A percentile compares a stretch with the other conserved stretches of the same genome.
Evolutionary conservation across 768 basidiomycete species (phyloP).

Genomic region (Lactifluus pinguis): DNA sequence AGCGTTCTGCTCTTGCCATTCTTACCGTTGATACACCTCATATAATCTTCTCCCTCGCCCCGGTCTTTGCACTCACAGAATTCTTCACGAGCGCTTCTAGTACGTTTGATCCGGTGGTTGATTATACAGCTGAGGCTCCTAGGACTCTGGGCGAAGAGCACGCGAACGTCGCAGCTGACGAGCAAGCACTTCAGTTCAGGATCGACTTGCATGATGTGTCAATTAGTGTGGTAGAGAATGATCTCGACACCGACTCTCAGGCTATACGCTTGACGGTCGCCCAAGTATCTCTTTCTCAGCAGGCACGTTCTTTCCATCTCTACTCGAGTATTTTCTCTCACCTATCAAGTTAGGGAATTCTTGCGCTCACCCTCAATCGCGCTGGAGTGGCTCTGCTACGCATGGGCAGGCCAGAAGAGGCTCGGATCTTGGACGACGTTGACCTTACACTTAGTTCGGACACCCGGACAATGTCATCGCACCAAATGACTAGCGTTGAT

Average conservation of each 20-base stretch:
- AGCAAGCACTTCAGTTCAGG: conserved; percentile 45
- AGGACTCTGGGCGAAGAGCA: conserved; percentile 12
- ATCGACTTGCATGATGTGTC: conserved; percentile 88
- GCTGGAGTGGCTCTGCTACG: conserved; percentile 90
- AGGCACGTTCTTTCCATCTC: conserved; percentile 40
- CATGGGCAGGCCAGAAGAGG: conserved; percentile 82
- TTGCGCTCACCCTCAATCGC: conserved; percentile 69
- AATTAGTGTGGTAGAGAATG: conserved; percentile 80
- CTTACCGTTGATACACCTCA: conserved; percentile 88
- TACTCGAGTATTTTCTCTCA: not conserved
- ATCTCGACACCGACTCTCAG: conserved; percentile 67
- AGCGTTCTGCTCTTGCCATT: conserved; percentile 58
- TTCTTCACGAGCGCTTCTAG: conserved; percentile 64
- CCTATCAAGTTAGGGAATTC: conserved; percentile 45
- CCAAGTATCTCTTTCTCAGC: conserved; percentile 82
- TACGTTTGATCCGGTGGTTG: conserved; percentile 17
- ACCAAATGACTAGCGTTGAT: conserved; percentile 78
- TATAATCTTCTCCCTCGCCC: conserved; percentile 87
- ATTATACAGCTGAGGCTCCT: conserved; percentile 14
- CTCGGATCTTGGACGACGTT: conserved; percentile 88
- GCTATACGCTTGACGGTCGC: conserved; percentile 81
- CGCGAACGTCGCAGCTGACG: not conserved
- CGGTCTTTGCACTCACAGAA: conserved; percentile 77
- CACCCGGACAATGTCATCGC: conserved; percentile 55
- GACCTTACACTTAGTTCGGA: conserved; percentile 85